phyloP scores from a whole-genome alignment of 192 early-diverging fungal species.

The Gamsiella multidivaricata region DNA sequence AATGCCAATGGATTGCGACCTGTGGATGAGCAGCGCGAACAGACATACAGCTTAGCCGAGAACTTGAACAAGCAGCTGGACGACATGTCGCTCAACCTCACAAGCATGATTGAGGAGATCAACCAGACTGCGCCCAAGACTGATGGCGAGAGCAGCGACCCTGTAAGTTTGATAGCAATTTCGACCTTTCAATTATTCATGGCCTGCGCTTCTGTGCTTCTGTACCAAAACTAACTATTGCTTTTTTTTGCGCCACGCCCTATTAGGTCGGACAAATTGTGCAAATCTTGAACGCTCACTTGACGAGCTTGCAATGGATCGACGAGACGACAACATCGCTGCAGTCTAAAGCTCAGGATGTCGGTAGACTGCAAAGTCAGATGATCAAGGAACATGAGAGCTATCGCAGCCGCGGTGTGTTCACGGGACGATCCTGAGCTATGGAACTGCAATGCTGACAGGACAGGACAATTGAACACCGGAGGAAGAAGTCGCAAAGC shows the following conservation, averaged over 20 bases:
- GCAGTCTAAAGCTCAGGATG: constrained; percentile 66
- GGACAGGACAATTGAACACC: too few species aligned
- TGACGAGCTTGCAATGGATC: constrained; percentile 94
- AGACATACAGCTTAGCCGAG: constrained; percentile 87
- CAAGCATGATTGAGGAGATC: constrained; percentile 86
- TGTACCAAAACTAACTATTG: neutral
- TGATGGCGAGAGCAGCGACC: constrained; percentile 49
- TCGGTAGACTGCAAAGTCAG: constrained; percentile 56
- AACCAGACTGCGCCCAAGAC: constrained; percentile 67
- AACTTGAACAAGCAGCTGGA: constrained; percentile 89
- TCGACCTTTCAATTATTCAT: neutral
- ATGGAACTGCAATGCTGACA: too few species aligned
- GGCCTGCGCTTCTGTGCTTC: neutral
- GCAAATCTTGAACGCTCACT: constrained; percentile 90
- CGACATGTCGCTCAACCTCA: constrained; percentile 82
- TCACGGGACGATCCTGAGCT: constrained; percentile 28
- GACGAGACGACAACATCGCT: constrained; percentile 73
- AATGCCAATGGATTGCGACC: constrained; percentile 57
- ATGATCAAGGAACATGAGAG: constrained; percentile 46
- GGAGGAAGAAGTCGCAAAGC: too few species aligned
- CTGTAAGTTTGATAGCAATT: constrained; percentile 23
- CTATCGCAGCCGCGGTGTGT: constrained; percentile 44
- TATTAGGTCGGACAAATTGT: constrained; percentile 77
- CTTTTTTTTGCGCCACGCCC: constrained; percentile 2
- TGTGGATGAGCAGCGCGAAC: constrained; percentile 89